Conservation (phyloP, 225 moss, liverwort and hornwort genomes). For the Neckera pumila region DNA sequence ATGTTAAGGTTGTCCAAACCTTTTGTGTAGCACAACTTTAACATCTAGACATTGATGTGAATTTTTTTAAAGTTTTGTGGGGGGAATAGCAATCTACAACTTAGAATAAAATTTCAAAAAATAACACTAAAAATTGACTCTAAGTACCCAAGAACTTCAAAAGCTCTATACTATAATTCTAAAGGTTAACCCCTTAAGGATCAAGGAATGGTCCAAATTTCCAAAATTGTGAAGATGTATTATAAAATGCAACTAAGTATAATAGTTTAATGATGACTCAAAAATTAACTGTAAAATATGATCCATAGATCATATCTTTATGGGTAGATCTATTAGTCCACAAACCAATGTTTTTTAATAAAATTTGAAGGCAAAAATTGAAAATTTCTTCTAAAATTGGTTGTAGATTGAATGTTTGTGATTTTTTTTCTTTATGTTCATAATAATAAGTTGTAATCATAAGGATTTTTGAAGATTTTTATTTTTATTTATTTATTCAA, state of each 20-base stretch:
- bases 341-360: neutral
- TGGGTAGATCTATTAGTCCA: fast-evolving
- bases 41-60: neutral
- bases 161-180: neutral
- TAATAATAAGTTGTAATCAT: neutral
- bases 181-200: fast-evolving
- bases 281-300: neutral
- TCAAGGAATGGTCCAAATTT: neutral
- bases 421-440: neutral
- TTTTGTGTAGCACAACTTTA: fast-evolving
- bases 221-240: neutral
- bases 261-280: neutral
- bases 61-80: too few relatives aligned
- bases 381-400: neutral
- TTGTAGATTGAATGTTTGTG: neutral
- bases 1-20: neutral
- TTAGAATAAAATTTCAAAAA: neutral
- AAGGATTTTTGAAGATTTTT: too few relatives aligned
- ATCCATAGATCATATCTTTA: neutral
- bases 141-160: too few relatives aligned
- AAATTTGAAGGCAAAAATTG: neutral
- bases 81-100: neutral
- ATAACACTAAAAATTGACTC: neutral
- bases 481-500: too few relatives aligned
- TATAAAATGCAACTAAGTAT: neutral